These are phyloP conservation scores for Coemansia sp. DNA, from an alignment of 192 early-diverging fungal genomes.

Conservation along the genomic window DNA sequence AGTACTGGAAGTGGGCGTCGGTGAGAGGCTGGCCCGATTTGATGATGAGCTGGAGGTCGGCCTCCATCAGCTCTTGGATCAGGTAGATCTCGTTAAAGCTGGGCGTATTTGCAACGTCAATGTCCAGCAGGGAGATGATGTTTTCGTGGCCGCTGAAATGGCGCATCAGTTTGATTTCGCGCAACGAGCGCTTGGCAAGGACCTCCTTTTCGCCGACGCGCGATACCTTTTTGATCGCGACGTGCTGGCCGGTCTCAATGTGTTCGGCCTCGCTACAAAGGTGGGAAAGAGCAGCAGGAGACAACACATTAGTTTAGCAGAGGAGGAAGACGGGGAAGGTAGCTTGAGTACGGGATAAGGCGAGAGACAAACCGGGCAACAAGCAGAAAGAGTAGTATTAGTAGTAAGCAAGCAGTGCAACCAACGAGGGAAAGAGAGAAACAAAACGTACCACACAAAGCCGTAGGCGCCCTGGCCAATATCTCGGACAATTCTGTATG, in stretches of 20 bases:
- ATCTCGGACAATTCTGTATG: slow-evolving; percentile 77
- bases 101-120: slow-evolving; percentile 78
- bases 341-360: no score
- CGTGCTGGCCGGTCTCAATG: slow-evolving; percentile 74
- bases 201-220: slow-evolving; percentile 83
- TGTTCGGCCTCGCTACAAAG: slow-evolving; percentile 77
- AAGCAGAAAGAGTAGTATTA: no score
- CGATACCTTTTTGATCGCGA: slow-evolving; percentile 92
- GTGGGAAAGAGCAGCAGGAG: neutral
- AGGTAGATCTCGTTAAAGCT: slow-evolving; percentile 95
- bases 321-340: neutral
- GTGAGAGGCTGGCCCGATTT: slow-evolving; percentile 88
- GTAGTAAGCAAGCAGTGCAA: no score
- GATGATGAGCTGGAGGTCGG: slow-evolving; percentile 97
- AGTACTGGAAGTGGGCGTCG: slow-evolving; percentile 98
- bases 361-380: no score
- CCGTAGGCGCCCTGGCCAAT: slow-evolving; percentile 91
- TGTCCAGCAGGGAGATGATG: slow-evolving; percentile 89
- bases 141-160: slow-evolving; percentile 96
- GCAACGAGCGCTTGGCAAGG: slow-evolving; percentile 82
- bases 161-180: slow-evolving; percentile 89
- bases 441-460: slow-evolving; percentile 67
- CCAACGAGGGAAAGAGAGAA: no score
- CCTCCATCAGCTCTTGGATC: slow-evolving; percentile 99
- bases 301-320: no score